Conservation (phyloP, 75 land plant species). For the Cunninghamia lanceolata region DNA sequence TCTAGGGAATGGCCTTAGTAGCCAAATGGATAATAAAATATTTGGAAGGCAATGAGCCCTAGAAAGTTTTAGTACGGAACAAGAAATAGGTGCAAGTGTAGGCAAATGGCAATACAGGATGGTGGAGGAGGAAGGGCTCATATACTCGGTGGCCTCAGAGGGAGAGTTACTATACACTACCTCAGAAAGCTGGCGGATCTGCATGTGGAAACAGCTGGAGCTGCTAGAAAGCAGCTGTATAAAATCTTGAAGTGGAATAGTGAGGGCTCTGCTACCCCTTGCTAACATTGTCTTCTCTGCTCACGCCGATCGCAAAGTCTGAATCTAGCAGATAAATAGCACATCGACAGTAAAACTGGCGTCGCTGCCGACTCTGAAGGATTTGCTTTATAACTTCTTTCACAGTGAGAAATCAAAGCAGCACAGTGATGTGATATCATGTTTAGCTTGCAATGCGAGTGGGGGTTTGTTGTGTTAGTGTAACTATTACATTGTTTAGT, state of each 20-base stretch:
- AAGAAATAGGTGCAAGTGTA: too few species aligned
- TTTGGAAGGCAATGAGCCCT: too few species aligned
- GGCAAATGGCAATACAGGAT: too few species aligned
- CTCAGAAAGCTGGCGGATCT: constrained; percentile 47
- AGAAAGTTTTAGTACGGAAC: too few species aligned
- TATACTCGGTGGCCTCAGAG: background rate
- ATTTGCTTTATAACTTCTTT: background rate
- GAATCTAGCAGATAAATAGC: constrained; percentile 25
- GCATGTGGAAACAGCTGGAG: constrained; percentile 33
- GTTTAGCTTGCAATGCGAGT: constrained; percentile 42
- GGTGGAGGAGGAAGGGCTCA: background rate
- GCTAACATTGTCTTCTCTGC: constrained; percentile 34
- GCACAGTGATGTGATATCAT: constrained; percentile 53
- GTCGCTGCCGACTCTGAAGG: constrained; percentile 17
- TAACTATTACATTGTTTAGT: too few species aligned
- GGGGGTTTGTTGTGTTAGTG: constrained; percentile 39
- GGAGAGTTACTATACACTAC: constrained; percentile 43
- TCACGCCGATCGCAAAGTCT: constrained; percentile 35
- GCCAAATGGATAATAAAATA: too few species aligned
- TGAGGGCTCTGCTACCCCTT: constrained; percentile 25
- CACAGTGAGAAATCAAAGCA: constrained; percentile 2
- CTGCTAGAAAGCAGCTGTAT: constrained; percentile 4
- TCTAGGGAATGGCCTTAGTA: too few species aligned
- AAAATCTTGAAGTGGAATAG: constrained; percentile 16
- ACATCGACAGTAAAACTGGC: constrained; percentile 7